These are phyloP conservation scores for Multifurca ochricompacta DNA, from an alignment of 768 basidiomycete genomes.

Conservation along the genomic window DNA sequence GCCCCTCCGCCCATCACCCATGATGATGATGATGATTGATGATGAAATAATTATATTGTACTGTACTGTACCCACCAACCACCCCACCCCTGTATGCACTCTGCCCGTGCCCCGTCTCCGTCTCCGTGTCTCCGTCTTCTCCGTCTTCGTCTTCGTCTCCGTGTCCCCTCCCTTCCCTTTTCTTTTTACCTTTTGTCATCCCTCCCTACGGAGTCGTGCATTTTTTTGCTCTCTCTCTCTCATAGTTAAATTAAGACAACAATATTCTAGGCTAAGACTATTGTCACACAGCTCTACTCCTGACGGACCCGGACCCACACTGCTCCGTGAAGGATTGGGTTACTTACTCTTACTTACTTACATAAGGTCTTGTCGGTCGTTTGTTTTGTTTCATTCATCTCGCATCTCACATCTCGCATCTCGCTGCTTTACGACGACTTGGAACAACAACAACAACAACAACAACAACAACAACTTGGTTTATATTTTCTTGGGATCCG, in stretches of 20 bases:
- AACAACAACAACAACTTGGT: no score
- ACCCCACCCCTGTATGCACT: no score
- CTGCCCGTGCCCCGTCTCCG: no score
- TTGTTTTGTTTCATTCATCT: no score
- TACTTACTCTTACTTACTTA: conserved; percentile 8
- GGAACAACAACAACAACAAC: no score
- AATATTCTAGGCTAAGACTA: background rate
- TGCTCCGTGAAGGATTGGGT: conserved; percentile 6
- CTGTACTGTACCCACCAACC: no score
- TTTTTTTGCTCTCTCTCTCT: background rate
- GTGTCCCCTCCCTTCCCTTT: background rate
- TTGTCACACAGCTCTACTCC: background rate
- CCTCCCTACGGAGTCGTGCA: no score
- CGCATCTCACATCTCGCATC: background rate
- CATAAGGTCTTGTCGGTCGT: conserved; percentile 14
- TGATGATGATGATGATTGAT: no score
- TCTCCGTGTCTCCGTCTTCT: background rate
- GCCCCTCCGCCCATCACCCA: background rate
- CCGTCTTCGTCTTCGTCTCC: no score
- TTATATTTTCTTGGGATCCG: conserved; percentile 10
- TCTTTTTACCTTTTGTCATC: background rate
- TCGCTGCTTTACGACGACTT: background rate
- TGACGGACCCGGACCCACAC: conserved; percentile 13
- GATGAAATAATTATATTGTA: no score
- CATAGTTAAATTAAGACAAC: no score